phyloP scores from a whole-genome alignment of 495 filamentous ascomycete genomes.

The Friedmanniomyces simplex region DNA sequence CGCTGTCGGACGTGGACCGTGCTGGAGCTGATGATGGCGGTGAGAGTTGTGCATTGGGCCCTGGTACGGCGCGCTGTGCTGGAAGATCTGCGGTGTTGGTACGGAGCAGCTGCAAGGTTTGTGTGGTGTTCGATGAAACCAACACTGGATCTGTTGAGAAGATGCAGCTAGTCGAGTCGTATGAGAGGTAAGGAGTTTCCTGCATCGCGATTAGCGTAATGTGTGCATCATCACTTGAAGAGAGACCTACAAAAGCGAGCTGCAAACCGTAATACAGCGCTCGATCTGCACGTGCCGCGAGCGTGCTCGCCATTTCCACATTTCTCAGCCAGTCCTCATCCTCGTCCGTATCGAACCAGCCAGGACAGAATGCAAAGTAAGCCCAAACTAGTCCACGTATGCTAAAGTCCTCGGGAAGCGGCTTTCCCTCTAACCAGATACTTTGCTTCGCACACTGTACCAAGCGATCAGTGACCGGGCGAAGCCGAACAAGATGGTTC shows the following conservation, averaged over 20 bases:
- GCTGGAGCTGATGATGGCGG: neutral
- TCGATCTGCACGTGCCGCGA: slow-evolving; percentile 52
- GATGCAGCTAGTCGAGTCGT: neutral
- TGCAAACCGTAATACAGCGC: slow-evolving; percentile 54
- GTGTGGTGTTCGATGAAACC: neutral
- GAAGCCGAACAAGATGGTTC: too few relatives aligned
- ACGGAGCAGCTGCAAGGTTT: neutral
- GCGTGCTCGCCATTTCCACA: slow-evolving; percentile 57
- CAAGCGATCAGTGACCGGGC: too few relatives aligned
- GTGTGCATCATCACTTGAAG: neutral
- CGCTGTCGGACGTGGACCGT: neutral
- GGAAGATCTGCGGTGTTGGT: neutral
- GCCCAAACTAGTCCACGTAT: too few relatives aligned
- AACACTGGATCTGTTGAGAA: neutral
- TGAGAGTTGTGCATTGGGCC: neutral
- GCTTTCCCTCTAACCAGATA: too few relatives aligned
- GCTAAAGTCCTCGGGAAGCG: too few relatives aligned
- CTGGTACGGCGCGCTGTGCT: neutral
- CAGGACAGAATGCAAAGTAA: slow-evolving; percentile 53
- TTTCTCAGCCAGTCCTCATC: too few relatives aligned
- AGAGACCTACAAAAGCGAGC: slow-evolving; percentile 1
- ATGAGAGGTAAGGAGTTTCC: slow-evolving; percentile 5
- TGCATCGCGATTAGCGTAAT: neutral
- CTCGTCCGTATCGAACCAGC: slow-evolving; percentile 59
- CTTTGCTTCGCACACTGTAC: too few relatives aligned